Base-by-base conservation (phyloP, 345 rosid genomes). In the Populus pruinosa region DNA sequence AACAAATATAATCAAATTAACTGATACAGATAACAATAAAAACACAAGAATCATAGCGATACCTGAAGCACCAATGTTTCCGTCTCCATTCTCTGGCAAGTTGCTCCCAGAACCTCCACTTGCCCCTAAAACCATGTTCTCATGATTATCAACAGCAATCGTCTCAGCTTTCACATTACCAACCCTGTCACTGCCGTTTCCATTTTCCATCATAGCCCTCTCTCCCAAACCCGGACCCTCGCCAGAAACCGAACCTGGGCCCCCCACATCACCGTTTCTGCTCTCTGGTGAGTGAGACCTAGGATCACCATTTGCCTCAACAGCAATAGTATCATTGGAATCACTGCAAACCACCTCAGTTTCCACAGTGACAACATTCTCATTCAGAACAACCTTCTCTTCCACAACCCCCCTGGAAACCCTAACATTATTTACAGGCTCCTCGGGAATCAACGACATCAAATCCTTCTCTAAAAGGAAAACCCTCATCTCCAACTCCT, bases 401-500 rank as follows among this genome's bases (percentile, higher is more conserved):
- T 47, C 50, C 50, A 47, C 50, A 64, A 6, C 43, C 44, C 53
- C 31, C 35, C 29, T 20, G 63, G 17, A 38, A 64, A 11, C 61
- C 33, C 39, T 18, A 64, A 18, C 56, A 11, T 8, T 16, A 49
- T 27, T 41, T 1, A n/a, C 9, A 65, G 27, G 61, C 14, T 67
- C 64, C n/a, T 2, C 16, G 21, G 18, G 62, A 25, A 13, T 14
- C 64, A 80, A 67, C 17, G 23, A 14, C 50, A 12, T 33, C 0
- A 59, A 8, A n/a, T 75, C 83, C 49, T 23, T 41, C 71, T 82
- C 86, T 71, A 87, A 12, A 20, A 14, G 11, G 36, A 38, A 69
- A 64, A 84, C 68, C 75, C 82, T 59, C 3, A 20, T 2, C 35
- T 73, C 80, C 68, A 87, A 25, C 6, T 75, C 82, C 69, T 41